These are phyloP conservation scores for Neonectria ditissima DNA, from an alignment of 2,329 filamentous ascomycete species.

Conservation along the genomic window DNA sequence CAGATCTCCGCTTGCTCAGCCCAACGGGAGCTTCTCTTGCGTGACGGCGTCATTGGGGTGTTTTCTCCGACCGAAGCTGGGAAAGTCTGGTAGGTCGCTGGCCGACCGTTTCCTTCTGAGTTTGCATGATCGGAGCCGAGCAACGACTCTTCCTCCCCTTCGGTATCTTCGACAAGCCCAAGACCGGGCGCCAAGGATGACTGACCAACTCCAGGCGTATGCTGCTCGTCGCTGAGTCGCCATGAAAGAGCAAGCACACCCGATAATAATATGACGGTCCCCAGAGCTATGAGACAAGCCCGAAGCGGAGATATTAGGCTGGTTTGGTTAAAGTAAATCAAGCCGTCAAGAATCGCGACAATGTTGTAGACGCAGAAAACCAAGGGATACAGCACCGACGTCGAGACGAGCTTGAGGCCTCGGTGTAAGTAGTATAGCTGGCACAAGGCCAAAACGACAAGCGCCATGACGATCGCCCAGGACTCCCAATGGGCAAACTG, in stretches of 20 bases:
- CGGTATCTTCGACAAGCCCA: slow-evolving; percentile 79
- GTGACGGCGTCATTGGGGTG: slow-evolving; percentile 54
- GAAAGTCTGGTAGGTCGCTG: slow-evolving; percentile 62
- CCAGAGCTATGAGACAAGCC: slow-evolving; percentile 85
- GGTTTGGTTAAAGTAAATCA: slow-evolving; percentile 96
- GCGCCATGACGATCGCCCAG: slow-evolving; percentile 87
- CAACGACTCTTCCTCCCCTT: slow-evolving; percentile 69
- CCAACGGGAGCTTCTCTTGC: slow-evolving; percentile 66
- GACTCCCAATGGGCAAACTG: slow-evolving; percentile 97
- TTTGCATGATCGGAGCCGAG: slow-evolving; percentile 60
- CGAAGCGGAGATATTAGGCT: slow-evolving; percentile 81
- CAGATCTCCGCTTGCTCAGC: slow-evolving; percentile 84
- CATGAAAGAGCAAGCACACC: slow-evolving; percentile 94
- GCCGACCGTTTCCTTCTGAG: slow-evolving; percentile 55
- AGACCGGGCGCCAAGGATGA: slow-evolving; percentile 85
- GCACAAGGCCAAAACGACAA: slow-evolving; percentile 84
- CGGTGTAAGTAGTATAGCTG: slow-evolving; percentile 97
- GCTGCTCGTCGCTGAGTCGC: slow-evolving; percentile 85
- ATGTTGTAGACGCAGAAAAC: slow-evolving; percentile 99
- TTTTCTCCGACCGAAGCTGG: slow-evolving; percentile 52
- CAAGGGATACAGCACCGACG: slow-evolving; percentile 93
- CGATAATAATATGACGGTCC: slow-evolving; percentile 85
- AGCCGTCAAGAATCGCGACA: slow-evolving; percentile 94
- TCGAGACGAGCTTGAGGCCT: slow-evolving; percentile 93
- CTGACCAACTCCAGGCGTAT: slow-evolving; percentile 68